A percentile compares a stretch with the other conserved stretches of the same genome.
Evolutionary conservation across 306 rosid genomes (phyloP).

Genomic region (Dalbergia oliveri): DNA sequence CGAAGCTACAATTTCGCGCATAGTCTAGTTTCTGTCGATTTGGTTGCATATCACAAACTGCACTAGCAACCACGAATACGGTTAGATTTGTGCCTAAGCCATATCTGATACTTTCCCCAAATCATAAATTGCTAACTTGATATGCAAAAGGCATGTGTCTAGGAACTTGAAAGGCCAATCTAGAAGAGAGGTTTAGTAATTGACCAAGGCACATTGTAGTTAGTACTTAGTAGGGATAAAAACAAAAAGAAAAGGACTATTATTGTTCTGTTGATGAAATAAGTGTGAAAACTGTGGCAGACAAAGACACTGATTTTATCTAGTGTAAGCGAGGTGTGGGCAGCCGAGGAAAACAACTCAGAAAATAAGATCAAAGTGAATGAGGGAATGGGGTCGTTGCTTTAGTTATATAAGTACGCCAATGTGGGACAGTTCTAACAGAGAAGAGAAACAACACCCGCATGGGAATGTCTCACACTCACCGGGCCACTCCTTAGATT

Average conservation of each 20-base stretch:
- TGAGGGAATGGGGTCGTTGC: slow-evolving; percentile 11
- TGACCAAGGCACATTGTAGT: slow-evolving; percentile 12
- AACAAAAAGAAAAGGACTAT: slow-evolving; percentile 42
- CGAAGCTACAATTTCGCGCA: slow-evolving; percentile 42
- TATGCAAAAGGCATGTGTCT: slow-evolving; percentile 52
- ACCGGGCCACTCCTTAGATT: slow-evolving; percentile 57
- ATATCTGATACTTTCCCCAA: slow-evolving; percentile 3
- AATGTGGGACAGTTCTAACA: slow-evolving; percentile 10
- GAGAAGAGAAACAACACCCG: slow-evolving; percentile 23
- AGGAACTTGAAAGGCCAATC: slow-evolving; percentile 51
- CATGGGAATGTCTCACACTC: slow-evolving; percentile 65
- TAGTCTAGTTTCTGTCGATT: slow-evolving; percentile 40
- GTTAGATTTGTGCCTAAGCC: slow-evolving; percentile 20
- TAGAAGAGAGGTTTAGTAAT: slow-evolving; percentile 27
- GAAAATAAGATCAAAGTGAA: slow-evolving; percentile 28
- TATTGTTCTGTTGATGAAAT: background rate
- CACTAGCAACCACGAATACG: slow-evolving; percentile 11
- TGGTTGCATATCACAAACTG: slow-evolving; percentile 24
- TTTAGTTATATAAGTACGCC: background rate
- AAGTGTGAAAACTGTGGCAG: slow-evolving; percentile 5
- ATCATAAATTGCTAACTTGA: background rate
- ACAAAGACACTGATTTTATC: background rate
- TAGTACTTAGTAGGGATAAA: background rate
- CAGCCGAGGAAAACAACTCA: slow-evolving; percentile 48
- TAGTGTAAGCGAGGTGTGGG: slow-evolving; percentile 52